These are phyloP conservation scores for Circinella umbellata DNA, from an alignment of 371 early-diverging fungal species.

Conservation along the genomic window DNA sequence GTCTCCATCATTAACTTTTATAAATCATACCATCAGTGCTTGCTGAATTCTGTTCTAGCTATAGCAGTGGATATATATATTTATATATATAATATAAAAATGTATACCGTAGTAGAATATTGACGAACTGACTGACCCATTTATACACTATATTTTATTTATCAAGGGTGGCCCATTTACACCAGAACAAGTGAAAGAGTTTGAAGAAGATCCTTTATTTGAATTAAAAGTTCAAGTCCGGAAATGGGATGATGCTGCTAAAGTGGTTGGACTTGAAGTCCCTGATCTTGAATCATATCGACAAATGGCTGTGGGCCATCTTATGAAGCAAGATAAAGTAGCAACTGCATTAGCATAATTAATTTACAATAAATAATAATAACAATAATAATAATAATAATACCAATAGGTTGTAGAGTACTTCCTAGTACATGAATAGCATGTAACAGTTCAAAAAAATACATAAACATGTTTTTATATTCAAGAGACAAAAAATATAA, in stretches of 20 bases:
- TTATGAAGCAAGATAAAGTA: constrained; percentile 10
- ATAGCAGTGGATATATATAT: too few relatives aligned
- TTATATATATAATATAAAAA: too few relatives aligned
- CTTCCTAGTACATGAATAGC: too few relatives aligned
- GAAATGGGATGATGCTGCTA: constrained; percentile 60
- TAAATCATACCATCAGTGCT: too few relatives aligned
- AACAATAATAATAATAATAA: too few relatives aligned
- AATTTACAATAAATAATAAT: too few relatives aligned
- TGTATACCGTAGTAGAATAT: too few relatives aligned
- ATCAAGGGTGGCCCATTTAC: constrained; percentile 50
- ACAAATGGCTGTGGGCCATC: constrained; percentile 35
- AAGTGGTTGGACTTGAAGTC: constrained; percentile 44
- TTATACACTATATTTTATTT: too few relatives aligned
- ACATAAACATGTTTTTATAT: neutral
- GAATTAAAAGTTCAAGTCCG: constrained; percentile 56
- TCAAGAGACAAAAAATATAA: neutral
- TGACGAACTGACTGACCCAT: too few relatives aligned
- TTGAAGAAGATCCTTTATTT: constrained; percentile 54
- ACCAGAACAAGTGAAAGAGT: constrained; percentile 39
- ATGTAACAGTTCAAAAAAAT: neutral
- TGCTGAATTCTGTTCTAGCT: too few relatives aligned
- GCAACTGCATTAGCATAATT: neutral
- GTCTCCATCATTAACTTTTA: too few relatives aligned
- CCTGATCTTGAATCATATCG: constrained; percentile 51
- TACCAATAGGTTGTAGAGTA: too few relatives aligned